phyloP scores from a whole-genome alignment of 805 yeast species.

The Pichia nanzhaoensis region DNA sequence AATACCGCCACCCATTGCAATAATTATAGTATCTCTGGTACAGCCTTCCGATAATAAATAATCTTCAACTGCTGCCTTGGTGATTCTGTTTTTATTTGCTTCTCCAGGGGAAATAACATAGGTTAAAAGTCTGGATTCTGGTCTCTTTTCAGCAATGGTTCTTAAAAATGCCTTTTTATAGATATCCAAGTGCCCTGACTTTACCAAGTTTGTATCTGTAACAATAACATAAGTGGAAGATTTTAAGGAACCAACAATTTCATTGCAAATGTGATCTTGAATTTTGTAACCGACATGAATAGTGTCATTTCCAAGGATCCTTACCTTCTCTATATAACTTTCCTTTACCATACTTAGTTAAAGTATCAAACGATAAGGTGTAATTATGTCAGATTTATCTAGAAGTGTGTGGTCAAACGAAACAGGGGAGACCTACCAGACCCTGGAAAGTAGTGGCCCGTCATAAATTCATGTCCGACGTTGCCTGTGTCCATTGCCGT shows the following conservation, averaged over 20 bases:
- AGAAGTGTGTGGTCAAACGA: too few relatives aligned
- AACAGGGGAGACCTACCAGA: too few relatives aligned
- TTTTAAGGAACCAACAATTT: conserved; percentile 51
- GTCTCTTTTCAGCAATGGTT: conserved; percentile 33
- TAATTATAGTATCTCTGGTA: conserved; percentile 89
- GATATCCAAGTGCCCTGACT: conserved; percentile 52
- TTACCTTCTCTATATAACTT: conserved; percentile 41
- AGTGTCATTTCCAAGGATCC: conserved; percentile 73
- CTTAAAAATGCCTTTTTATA: conserved; percentile 39
- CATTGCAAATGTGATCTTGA: conserved; percentile 63
- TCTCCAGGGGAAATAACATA: conserved; percentile 90
- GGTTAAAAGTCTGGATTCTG: conserved; percentile 59
- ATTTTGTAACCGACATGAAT: conserved; percentile 89
- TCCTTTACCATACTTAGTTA: conserved; percentile 22
- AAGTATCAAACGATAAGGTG: too few relatives aligned
- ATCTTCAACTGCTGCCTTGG: conserved; percentile 92
- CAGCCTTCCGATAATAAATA: conserved; percentile 76
- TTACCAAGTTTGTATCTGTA: conserved; percentile 74
- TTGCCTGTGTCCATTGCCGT: too few relatives aligned
- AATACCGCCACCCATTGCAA: conserved; percentile 97
- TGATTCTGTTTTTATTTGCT: conserved; percentile 76
- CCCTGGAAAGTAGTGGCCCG: too few relatives aligned
- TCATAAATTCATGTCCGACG: background rate
- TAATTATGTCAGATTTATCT: too few relatives aligned
- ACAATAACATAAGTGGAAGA: conserved; percentile 91